Evolutionary conservation across 306 rosid species (phyloP).

Genomic region (Casuarina glauca): DNA sequence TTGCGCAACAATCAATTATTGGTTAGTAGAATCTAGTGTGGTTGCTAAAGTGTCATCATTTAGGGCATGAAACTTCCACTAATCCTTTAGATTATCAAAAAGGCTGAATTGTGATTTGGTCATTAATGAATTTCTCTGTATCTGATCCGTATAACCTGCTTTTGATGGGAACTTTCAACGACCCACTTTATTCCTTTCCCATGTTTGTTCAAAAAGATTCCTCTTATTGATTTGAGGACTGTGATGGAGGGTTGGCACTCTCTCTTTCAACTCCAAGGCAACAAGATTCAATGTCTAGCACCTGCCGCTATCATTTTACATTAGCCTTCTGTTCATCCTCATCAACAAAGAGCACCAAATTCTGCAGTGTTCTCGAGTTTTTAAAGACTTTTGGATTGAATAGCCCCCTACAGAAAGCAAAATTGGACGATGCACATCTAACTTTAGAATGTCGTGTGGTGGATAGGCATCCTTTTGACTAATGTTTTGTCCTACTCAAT

Average conservation of each 20-base stretch:
- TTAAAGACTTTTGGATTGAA: conserved; percentile 19
- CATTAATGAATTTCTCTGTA: not conserved
- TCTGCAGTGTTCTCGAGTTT: conserved; percentile 13
- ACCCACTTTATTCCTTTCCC: conserved; percentile 38
- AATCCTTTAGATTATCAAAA: conserved; percentile 3
- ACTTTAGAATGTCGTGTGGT: conserved; percentile 33
- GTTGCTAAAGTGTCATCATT: conserved; percentile 22
- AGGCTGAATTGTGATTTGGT: conserved; percentile 10
- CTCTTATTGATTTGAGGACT: conserved; percentile 9
- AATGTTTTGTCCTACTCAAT: conserved; percentile 29
- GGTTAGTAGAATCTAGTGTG: not conserved
- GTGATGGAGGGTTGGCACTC: conserved; percentile 23
- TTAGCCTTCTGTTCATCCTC: conserved; percentile 5
- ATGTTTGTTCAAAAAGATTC: conserved; percentile 31
- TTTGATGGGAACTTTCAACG: conserved; percentile 24
- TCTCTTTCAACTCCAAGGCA: not conserved
- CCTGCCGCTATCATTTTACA: not conserved
- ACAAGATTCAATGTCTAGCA: not conserved
- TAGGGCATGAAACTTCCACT: conserved; percentile 3
- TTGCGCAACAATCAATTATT: conserved; percentile 8
- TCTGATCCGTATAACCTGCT: conserved; percentile 12
- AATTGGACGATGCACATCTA: conserved; percentile 2
- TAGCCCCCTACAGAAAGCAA: conserved; percentile 27
- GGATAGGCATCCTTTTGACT: conserved; percentile 32
- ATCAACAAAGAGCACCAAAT: conserved; percentile 20